phyloP scores from a whole-genome alignment of 2,329 filamentous ascomycete species.

The Hortaea sp. region DNA sequence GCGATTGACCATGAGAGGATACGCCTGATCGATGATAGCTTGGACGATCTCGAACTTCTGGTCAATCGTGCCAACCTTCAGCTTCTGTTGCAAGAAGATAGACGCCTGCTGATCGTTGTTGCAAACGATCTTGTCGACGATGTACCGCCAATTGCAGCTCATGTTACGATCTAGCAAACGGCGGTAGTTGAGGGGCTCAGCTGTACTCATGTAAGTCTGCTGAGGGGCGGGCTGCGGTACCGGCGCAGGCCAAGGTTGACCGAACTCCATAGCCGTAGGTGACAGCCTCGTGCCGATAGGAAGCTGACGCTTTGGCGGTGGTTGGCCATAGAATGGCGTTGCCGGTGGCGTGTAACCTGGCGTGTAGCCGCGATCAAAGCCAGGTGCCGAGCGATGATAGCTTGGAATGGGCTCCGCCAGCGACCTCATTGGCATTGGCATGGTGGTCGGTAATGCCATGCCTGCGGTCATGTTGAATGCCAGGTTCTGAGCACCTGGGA shows the following conservation, averaged over 20 bases:
- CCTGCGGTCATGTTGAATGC: conserved; percentile 17
- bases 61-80: conserved; percentile 88
- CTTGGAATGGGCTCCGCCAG: conserved; percentile 1
- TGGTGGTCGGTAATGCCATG: background rate
- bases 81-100: conserved; percentile 97
- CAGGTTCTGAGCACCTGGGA: conserved; percentile 19
- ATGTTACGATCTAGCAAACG: conserved; percentile 90
- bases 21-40: conserved; percentile 88
- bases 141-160: conserved; percentile 98
- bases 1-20: conserved; percentile 93
- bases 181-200: conserved; percentile 92
- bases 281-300: conserved; percentile 34
- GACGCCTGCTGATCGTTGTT: conserved; percentile 99
- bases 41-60: conserved; percentile 98
- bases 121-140: conserved; percentile 98
- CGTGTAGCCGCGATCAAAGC: conserved; percentile 1
- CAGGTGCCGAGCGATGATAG: conserved; percentile 4
- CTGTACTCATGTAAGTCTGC: conserved; percentile 60
- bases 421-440: background rate
- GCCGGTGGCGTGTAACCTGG: conserved; percentile 19
- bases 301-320: conserved; percentile 9
- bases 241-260: conserved; percentile 17
- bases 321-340: conserved; percentile 13
- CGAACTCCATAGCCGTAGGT: conserved; percentile 38
- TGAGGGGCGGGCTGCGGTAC: conserved; percentile 22